A percentile compares a stretch with the other conserved stretches of the same genome.
These are phyloP conservation scores for Lichtheimia corymbifera DNA, from an alignment of 371 early-diverging fungal species.

Conservation along the genomic window DNA sequence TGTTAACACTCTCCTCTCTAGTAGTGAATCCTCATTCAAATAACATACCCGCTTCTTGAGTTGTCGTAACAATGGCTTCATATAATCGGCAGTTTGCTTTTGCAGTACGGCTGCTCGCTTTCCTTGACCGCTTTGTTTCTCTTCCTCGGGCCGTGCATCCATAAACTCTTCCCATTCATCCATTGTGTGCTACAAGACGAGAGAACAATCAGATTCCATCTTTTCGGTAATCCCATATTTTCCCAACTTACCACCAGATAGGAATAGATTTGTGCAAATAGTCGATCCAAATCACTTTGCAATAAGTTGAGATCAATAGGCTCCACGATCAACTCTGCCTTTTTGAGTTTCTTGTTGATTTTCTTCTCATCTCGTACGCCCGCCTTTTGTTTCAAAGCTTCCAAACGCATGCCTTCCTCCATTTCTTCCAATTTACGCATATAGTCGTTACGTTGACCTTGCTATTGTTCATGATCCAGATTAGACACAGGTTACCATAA, in stretches of 20 bases:
- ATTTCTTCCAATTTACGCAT: slow-evolving; percentile 81
- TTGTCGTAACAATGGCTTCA: slow-evolving; percentile 87
- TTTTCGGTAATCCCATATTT: not conserved
- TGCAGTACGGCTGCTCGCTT: slow-evolving; percentile 82
- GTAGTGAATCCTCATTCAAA: slow-evolving; percentile 1
- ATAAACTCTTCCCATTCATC: slow-evolving; percentile 89
- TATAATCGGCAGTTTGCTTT: slow-evolving; percentile 84
- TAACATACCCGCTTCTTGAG: slow-evolving; percentile 67
- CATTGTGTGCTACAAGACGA: slow-evolving; percentile 58
- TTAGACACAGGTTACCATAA: no score
- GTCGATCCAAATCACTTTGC: slow-evolving; percentile 74
- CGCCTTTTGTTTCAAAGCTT: slow-evolving; percentile 65
- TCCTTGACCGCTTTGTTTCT: slow-evolving; percentile 70
- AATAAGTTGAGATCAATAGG: slow-evolving; percentile 61
- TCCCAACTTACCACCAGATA: slow-evolving; percentile 67
- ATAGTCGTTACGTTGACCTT: slow-evolving; percentile 91
- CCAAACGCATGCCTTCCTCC: slow-evolving; percentile 81
- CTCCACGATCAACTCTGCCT: slow-evolving; percentile 35
- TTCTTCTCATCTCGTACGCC: slow-evolving; percentile 40
- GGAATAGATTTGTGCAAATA: slow-evolving; percentile 75
- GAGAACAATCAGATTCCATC: not conserved
- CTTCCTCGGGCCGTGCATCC: slow-evolving; percentile 77
- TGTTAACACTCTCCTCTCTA: not conserved
- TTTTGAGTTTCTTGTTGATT: slow-evolving; percentile 41
- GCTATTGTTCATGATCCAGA: slow-evolving; percentile 4